These are phyloP conservation scores for Phytophthora europaea DNA, from an alignment of 352 stramenopile species.

Conservation along the genomic window DNA sequence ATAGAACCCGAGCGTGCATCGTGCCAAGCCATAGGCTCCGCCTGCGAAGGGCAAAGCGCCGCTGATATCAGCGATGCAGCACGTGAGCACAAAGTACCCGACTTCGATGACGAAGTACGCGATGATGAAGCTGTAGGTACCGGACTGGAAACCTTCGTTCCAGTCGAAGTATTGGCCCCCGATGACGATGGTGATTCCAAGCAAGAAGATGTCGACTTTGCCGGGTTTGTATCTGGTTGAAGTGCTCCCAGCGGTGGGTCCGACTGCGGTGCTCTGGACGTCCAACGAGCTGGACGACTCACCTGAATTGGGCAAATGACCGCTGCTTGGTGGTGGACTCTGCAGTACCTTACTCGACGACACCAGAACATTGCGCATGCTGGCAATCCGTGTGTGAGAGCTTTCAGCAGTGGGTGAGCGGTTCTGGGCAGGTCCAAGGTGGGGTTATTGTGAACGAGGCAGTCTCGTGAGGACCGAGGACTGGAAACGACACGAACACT, in stretches of 20 bases:
- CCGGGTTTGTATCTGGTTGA: conserved; percentile 14
- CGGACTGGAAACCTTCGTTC: conserved; percentile 35
- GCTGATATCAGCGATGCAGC: conserved; percentile 38
- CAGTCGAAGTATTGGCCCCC: conserved; percentile 42
- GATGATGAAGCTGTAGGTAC: conserved; percentile 38
- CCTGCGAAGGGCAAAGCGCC: conserved; percentile 35
- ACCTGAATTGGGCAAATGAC: neutral
- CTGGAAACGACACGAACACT: neutral
- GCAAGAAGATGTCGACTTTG: conserved; percentile 27
- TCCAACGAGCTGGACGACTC: neutral
- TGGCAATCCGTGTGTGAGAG: too few species aligned
- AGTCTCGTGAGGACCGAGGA: neutral
- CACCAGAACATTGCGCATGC: neutral
- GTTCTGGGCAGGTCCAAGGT: neutral
- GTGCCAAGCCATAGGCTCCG: conserved; percentile 35
- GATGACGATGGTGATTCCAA: conserved; percentile 21
- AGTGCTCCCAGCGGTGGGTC: neutral
- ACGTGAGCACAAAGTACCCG: conserved; percentile 32
- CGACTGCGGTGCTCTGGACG: neutral
- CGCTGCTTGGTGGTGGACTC: neutral
- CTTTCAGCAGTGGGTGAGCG: too few species aligned
- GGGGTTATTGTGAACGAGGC: neutral
- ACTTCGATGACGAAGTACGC: conserved; percentile 24
- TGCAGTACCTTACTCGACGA: neutral
- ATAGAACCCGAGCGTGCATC: conserved; percentile 43